Percentiles rank a stretch among this genome's conserved stretches.
Evolutionary conservation across 225 moss, liverwort and hornwort genomes (phyloP).

Genomic region (Pleurozium schreberi): DNA sequence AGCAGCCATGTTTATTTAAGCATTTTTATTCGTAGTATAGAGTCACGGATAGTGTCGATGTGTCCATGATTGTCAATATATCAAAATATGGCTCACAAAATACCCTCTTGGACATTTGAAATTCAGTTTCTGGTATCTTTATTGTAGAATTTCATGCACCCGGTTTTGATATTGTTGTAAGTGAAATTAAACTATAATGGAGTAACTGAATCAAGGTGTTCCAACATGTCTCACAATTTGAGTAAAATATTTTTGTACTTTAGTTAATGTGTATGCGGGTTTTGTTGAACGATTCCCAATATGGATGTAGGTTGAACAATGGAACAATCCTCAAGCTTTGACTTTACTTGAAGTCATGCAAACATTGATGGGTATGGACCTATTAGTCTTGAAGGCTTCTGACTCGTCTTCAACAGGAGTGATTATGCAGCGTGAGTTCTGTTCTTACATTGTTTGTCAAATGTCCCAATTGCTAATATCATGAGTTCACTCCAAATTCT

Average conservation of each 20-base stretch:
- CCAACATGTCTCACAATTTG: background rate
- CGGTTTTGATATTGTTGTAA: background rate
- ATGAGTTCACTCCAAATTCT: background rate
- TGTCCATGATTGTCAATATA: background rate
- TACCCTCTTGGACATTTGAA: background rate
- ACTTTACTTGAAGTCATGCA: background rate
- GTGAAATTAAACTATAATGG: background rate
- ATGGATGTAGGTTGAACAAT: conserved; percentile 5
- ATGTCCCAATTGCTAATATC: background rate
- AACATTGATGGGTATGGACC: background rate
- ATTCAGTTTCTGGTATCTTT: background rate
- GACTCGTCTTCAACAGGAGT: background rate
- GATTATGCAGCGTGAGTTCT: background rate
- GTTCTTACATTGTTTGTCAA: background rate
- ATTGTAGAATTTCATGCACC: background rate
- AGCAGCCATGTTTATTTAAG: background rate
- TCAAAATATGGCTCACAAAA: background rate
- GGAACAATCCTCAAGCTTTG: background rate
- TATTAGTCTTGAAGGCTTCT: background rate
- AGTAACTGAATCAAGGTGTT: background rate
- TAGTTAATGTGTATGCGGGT: background rate
- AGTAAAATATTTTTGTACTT: background rate
- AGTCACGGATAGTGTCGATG: too few species aligned
- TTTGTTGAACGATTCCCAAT: background rate
- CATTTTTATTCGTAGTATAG: background rate